Base-by-base conservation (phyloP, 495 filamentous ascomycete species). In the Trichoderma parareesei region DNA sequence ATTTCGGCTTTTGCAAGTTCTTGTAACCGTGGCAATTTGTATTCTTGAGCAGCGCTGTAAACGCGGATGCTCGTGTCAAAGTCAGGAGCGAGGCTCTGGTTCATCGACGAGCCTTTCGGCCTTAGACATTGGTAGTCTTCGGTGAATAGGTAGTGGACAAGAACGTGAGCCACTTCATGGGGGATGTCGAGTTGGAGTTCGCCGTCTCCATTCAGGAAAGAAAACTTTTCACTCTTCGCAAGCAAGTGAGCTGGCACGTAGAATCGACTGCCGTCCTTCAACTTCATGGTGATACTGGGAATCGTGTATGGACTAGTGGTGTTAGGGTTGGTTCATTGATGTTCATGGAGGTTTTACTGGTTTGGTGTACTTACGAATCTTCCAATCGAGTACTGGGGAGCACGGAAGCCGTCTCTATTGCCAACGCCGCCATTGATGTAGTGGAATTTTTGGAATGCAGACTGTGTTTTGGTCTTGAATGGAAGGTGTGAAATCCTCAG, bases 131-230 rank as follows among this genome's bases (percentile, higher is more conserved):
- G 68, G 27, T 69, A 69, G 20, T 44, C 61, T 42, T 60, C 63
- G 27, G 65, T 69, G 9, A 69, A 64, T n/a, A 69, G 68, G 37
- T 67, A 65, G 35, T 67, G 67, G 48, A 69, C 66, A n/a, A 69
- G 62, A 9, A 65, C 60, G 20, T 69, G 68, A 7, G 61, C 68
- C 20, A 69, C 63, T 4, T 62, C 48, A 9, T 63, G 61, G 20
- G 61, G 42, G 6, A 63, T 48, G 38, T 63, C 61, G 27, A 46
- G 18, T 7, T n/a, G 61, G 11, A 14, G 13, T 18, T 14, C 44
- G 16, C n/a, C 44, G 5, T 48, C 13, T 18, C 5, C 4, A 48
- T 16, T 14, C 7, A 16, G 16, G 16, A 14, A 10, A 5, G 44
- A 5, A 5, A 48, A 48, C 1, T 4, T 16, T 5, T 10, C 10